Conservation (phyloP, 2,329 filamentous ascomycete species). For the Fusarium cicatricum region DNA sequence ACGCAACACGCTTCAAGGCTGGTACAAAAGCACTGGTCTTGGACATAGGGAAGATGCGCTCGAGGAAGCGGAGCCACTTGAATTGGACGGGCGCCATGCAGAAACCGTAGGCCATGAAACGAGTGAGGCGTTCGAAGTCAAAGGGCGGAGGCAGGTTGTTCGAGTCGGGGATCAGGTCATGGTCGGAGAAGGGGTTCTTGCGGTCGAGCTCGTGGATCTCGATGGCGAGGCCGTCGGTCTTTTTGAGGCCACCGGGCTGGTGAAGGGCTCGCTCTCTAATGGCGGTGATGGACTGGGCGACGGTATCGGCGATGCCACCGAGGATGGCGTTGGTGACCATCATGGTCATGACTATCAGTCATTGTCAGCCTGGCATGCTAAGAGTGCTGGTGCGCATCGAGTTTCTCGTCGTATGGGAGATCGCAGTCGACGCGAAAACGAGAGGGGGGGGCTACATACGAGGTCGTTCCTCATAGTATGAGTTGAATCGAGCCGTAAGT, state of each 20-base stretch:
- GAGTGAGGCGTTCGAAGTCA: slow-evolving; percentile 91
- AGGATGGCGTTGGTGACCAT: slow-evolving; percentile 99
- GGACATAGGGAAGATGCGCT: slow-evolving; percentile 82
- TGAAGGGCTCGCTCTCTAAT: slow-evolving; percentile 73
- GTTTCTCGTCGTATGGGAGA: not conserved
- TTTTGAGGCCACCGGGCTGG: slow-evolving; percentile 66
- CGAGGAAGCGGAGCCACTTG: slow-evolving; percentile 92
- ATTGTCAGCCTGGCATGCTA: not conserved
- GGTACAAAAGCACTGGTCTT: slow-evolving; percentile 77
- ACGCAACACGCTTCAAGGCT: slow-evolving; percentile 87
- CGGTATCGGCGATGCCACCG: slow-evolving; percentile 94
- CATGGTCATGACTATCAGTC: slow-evolving; percentile 81
- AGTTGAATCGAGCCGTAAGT: slow-evolving; percentile 87
- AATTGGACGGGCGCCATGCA: slow-evolving; percentile 95
- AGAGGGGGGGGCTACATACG: slow-evolving; percentile 58
- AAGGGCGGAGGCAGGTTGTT: slow-evolving; percentile 79
- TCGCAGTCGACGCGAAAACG: not conserved
- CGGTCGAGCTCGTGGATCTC: slow-evolving; percentile 89
- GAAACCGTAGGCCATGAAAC: slow-evolving; percentile 98
- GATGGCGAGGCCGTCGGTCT: slow-evolving; percentile 79
- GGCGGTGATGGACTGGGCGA: slow-evolving; percentile 90
- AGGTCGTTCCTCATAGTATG: slow-evolving; percentile 91
- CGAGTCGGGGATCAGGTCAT: slow-evolving; percentile 71
- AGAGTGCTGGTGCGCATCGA: not conserved
- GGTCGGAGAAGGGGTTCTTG: slow-evolving; percentile 73